Evolutionary conservation across 2,329 filamentous ascomycete genomes (phyloP), one percentile per base, ranked within the genome.

Genomic region (Calonectria ilicicola): DNA sequence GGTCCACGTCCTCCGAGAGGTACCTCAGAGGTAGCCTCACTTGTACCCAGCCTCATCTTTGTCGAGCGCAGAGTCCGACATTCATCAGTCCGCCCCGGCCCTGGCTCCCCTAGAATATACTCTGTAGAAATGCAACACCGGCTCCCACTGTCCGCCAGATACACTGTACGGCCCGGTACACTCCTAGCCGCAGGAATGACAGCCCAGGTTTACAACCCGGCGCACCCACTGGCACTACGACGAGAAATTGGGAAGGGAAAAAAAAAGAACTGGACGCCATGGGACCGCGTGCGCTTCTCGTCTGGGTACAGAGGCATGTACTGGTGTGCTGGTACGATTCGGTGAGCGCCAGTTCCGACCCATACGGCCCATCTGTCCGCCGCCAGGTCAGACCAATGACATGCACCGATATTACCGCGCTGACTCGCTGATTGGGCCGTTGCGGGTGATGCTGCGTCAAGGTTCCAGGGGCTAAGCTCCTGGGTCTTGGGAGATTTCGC

Each of bases 331-430:
- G 75, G 78, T 73, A 76, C 79, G 77, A 80, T 74, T 60, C 75
- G 76, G 78, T 67, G 67, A 65, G 69, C 65, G 29, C 70, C 75
- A 80, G 74, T 81, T 79, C 78, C 78, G 78, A 71, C 46, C 65
- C 68, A 67, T 62, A 65, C 35, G 42, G 51, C 53, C 51, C 44
- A 68, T 58, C 42, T 38, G 60, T 27, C 62, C 27, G 46, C 35
- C n/a, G 44, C 49, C 53, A 17, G 8, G 38, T 60, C 42, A n/a
- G 63, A 38, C 80, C 81, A 83, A 83, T 83, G 63, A 73, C 26
- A 70, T 17, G 35, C 53, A 35, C 44, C 65, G 71, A 80, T 80
- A 83, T 82, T 82, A 82, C 79, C 71, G 81, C 67, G 65, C 29
- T 70, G 56, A 23, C 12, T 35, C 56, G 56, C 46, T 82, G 75